Percentiles rank a stretch among this genome's conserved stretches.
These are phyloP conservation scores for Escovopsis sp. DNA, from an alignment of 2,329 filamentous ascomycete genomes.

Conservation along the genomic window DNA sequence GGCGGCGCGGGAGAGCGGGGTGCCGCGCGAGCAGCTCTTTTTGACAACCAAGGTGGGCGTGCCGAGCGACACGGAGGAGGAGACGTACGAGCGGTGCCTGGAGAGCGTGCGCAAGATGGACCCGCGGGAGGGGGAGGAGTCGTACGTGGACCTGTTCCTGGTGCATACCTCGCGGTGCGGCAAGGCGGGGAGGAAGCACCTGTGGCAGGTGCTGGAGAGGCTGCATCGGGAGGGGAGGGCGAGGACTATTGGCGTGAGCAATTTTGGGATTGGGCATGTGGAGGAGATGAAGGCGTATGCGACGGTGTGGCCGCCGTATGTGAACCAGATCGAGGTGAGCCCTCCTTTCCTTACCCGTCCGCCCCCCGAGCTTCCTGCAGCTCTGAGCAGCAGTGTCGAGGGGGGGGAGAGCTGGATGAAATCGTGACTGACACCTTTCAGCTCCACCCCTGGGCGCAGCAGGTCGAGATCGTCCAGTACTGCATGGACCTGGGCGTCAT, in stretches of 20 bases:
- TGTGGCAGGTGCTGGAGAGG: conserved; percentile 53
- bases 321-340: conserved; percentile 58
- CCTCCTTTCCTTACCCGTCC: no score
- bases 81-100: conserved; percentile 41
- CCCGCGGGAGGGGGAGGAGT: conserved; percentile 19
- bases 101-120: conserved; percentile 50
- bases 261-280: conserved; percentile 52
- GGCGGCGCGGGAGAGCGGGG: conserved; percentile 39
- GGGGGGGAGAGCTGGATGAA: not conserved
- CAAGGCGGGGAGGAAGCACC: conserved; percentile 35
- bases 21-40: conserved; percentile 46
- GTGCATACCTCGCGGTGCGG: conserved; percentile 48
- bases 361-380: no score
- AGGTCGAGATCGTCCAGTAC: conserved; percentile 22
- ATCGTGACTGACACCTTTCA: conserved; percentile 14
- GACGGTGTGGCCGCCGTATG: conserved; percentile 52
- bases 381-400: not conserved
- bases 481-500: conserved; percentile 68
- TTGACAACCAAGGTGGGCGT: conserved; percentile 51
- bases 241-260: conserved; percentile 56
- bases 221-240: conserved; percentile 42
- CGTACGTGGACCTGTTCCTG: conserved; percentile 57
- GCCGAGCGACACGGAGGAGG: conserved; percentile 25
- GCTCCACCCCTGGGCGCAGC: conserved; percentile 59
- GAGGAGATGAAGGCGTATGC: conserved; percentile 53